Base-by-base conservation (phyloP, 495 filamentous ascomycete species). In the Sordaria brevicollis region DNA sequence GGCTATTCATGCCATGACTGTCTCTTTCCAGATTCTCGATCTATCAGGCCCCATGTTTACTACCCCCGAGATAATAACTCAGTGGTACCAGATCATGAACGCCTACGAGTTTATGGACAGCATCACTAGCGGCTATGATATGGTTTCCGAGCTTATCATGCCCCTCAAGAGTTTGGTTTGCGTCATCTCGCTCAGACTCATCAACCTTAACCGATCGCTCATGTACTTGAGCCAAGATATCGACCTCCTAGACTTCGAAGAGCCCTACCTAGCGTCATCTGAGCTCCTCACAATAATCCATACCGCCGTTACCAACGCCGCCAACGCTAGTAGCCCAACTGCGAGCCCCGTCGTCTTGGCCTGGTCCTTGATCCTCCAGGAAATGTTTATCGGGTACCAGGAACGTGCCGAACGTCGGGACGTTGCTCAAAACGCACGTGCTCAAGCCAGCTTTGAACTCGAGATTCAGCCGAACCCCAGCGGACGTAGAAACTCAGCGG, bases 281-380 rank as follows among this genome's bases (percentile, higher is more conserved):
- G 83, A 85, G 7, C 84, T 89, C 5, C 82, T 94, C 43, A 81
- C 83, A 21, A 82, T 88, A 66, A 85, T 96, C 15, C 91, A 91
- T 72, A 84, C 85, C 41, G 84, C 88, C 21, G 76, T 94, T 5
- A 78, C 81, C 34, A 75, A 78, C 21, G 88, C 88, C 5, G 81
- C 85, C 49, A 76, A 80, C 13, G 73, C 78, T 0, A 79, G 79
- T n/a, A 70, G 82, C 10, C 74, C 69, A 25, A 84, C 85, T 21
- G 89, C 89, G 3, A 88, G 85, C 66, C 91, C 91, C 11, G 87
- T 89, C 31, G 83, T 89, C 31, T 90, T 93, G 68, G 86, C 91
- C 9, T 97, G 93, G 93, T 86, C 88, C 10, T 78, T 93, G 65
- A 85, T 96, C 21, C 78, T 92, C n/a, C 83, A 92, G 71, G 84